phyloP scores from a whole-genome alignment of 805 yeast genomes.

The Clavispora santaluciae region DNA sequence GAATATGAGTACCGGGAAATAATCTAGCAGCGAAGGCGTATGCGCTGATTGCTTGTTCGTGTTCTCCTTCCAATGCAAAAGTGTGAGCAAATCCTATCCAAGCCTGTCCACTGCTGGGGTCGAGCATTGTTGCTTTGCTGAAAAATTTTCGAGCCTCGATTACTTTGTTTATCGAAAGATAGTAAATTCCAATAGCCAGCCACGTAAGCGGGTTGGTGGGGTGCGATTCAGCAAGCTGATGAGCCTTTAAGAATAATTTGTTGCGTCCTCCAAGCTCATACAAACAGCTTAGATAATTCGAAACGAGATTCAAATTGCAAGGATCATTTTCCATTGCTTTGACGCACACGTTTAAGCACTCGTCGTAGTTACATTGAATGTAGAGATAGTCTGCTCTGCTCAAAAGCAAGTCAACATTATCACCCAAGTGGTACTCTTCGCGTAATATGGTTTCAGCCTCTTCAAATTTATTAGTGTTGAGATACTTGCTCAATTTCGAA shows the following conservation, averaged over 20 bases:
- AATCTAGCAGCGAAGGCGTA: slow-evolving; percentile 92
- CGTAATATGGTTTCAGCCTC: slow-evolving; percentile 62
- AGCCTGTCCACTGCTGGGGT: slow-evolving; percentile 89
- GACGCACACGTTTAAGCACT: slow-evolving; percentile 74
- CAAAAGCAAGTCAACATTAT: slow-evolving; percentile 64
- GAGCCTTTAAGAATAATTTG: slow-evolving; percentile 74
- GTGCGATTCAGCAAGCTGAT: slow-evolving; percentile 77
- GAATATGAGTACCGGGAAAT: slow-evolving; percentile 87
- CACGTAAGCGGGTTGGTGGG: slow-evolving; percentile 83
- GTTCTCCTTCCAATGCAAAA: slow-evolving; percentile 97
- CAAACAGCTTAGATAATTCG: slow-evolving; percentile 76
- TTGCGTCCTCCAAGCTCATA: slow-evolving; percentile 82
- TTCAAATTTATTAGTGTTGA: slow-evolving; percentile 50
- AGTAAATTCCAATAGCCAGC: slow-evolving; percentile 90
- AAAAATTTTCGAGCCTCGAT: slow-evolving; percentile 83
- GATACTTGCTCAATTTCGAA: slow-evolving; percentile 68
- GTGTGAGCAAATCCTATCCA: slow-evolving; percentile 99
- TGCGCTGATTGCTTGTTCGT: slow-evolving; percentile 96
- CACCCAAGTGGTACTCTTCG: slow-evolving; percentile 68
- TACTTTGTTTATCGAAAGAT: slow-evolving; percentile 65
- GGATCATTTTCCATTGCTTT: slow-evolving; percentile 54
- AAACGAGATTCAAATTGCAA: slow-evolving; percentile 65
- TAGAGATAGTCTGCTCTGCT: slow-evolving; percentile 67
- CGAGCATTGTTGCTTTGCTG: slow-evolving; percentile 80
- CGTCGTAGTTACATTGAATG: slow-evolving; percentile 72